Conservation (phyloP, 176 grass and related monocot species). For the Metroxylon sagu region DNA sequence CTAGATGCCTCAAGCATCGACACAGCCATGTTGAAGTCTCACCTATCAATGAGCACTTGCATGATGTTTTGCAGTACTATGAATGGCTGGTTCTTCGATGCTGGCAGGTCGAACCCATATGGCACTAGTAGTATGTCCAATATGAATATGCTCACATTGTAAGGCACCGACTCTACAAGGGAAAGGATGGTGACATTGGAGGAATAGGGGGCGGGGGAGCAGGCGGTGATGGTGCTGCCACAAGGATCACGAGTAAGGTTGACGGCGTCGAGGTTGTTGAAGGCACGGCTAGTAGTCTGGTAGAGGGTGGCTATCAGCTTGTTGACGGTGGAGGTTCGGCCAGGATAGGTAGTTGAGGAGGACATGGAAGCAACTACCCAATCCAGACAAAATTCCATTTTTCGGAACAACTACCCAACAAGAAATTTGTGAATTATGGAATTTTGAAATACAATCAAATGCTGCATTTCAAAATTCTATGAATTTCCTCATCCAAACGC, state of each 20-base stretch:
- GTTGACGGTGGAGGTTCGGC: constrained; percentile 41
- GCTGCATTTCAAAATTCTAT: too few relatives aligned
- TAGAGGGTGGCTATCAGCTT: constrained; percentile 83
- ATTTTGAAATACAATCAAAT: too few relatives aligned
- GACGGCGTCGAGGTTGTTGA: constrained; percentile 64
- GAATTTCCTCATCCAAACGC: too few relatives aligned
- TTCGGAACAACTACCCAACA: too few relatives aligned
- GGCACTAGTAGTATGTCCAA: constrained; percentile 67
- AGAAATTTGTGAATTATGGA: too few relatives aligned
- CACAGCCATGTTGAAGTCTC: constrained; percentile 71
- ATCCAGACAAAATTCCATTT: too few relatives aligned
- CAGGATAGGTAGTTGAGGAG: constrained; percentile 89
- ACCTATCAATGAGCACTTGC: constrained; percentile 54
- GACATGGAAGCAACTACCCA: constrained; percentile 47
- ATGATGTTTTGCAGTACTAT: constrained; percentile 58
- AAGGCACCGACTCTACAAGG: constrained; percentile 48
- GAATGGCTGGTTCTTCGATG: constrained; percentile 46
- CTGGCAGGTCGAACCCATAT: constrained; percentile 63
- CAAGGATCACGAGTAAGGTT: constrained; percentile 44
- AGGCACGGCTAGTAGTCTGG: constrained; percentile 84
- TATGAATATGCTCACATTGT: constrained; percentile 75
- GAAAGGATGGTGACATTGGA: constrained; percentile 69
- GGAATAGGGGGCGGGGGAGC: constrained; percentile 47
- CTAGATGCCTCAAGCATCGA: constrained; percentile 91
- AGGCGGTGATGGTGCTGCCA: constrained; percentile 38